These are phyloP conservation scores for Tulasnella sp. DNA, from an alignment of 768 basidiomycete genomes.

Conservation along the genomic window DNA sequence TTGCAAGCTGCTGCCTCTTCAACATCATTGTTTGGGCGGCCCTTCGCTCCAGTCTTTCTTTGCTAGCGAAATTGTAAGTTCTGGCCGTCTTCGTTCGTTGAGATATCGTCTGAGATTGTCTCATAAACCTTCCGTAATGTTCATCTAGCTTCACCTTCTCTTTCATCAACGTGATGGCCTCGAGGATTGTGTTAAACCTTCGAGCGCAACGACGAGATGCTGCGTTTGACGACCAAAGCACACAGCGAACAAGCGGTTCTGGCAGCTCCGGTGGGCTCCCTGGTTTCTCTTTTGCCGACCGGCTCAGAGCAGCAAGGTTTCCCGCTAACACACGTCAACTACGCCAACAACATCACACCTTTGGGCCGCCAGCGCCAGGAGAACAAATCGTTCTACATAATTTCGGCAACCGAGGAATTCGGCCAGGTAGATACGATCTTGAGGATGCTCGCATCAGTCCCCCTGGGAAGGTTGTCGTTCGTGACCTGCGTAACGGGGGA, in stretches of 20 bases:
- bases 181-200: slow-evolving; percentile 5
- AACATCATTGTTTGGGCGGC: slow-evolving; percentile 11
- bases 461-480: no score
- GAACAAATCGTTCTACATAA: background rate
- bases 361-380: background rate
- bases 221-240: no score
- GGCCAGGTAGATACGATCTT: background rate
- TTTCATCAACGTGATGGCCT: background rate
- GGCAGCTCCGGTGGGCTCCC: background rate
- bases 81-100: background rate
- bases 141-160: slow-evolving; percentile 7
- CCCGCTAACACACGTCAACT: background rate
- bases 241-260: background rate
- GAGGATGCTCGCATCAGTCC: no score
- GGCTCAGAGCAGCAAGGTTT: background rate
- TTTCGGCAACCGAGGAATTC: background rate
- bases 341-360: background rate
- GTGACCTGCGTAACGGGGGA: no score
- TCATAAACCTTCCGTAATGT: no score
- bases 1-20: slow-evolving; percentile 3
- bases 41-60: background rate
- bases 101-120: background rate
- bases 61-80: background rate
- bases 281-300: background rate
- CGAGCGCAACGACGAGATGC: background rate